Evolutionary conservation across 2,329 filamentous ascomycete genomes (phyloP).

Genomic region (Diplodia scrobiculata): DNA sequence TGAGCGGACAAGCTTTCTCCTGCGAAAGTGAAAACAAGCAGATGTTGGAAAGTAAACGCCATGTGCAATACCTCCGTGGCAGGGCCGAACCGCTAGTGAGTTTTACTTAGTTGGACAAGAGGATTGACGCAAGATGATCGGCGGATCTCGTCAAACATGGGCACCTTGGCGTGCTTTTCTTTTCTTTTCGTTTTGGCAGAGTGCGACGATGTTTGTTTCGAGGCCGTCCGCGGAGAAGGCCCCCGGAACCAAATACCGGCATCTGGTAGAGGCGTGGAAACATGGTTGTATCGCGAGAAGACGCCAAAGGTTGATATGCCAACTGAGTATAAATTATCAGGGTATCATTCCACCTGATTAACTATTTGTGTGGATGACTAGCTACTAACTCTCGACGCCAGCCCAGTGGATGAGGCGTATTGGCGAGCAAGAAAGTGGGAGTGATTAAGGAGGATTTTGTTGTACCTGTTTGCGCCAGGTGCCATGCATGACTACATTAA

Average conservation of each 20-base stretch:
- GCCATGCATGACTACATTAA: conserved; percentile 26
- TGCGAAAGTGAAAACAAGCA: neutral
- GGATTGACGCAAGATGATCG: conserved; percentile 19
- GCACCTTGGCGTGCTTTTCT: neutral
- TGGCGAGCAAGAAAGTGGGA: neutral
- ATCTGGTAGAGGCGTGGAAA: no score
- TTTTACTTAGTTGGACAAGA: neutral
- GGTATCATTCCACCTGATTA: conserved; percentile 26
- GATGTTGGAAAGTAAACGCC: neutral
- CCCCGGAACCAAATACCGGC: no score
- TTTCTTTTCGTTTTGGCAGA: neutral
- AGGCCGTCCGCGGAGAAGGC: neutral
- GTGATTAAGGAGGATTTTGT: conserved; percentile 19
- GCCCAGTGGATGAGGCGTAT: neutral
- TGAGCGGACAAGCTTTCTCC: neutral
- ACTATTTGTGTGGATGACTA: conserved; percentile 17
- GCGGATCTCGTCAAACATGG: neutral
- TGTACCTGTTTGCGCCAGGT: conserved; percentile 26
- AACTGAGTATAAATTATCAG: conserved; percentile 10
- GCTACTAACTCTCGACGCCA: conserved; percentile 5
- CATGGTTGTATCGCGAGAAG: neutral
- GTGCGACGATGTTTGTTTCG: neutral
- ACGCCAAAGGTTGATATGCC: neutral
- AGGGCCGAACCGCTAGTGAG: conserved; percentile 22
- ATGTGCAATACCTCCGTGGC: neutral